Base-by-base conservation (phyloP, 2,329 filamentous ascomycete genomes). In the Tolypocladium pustulatum region DNA sequence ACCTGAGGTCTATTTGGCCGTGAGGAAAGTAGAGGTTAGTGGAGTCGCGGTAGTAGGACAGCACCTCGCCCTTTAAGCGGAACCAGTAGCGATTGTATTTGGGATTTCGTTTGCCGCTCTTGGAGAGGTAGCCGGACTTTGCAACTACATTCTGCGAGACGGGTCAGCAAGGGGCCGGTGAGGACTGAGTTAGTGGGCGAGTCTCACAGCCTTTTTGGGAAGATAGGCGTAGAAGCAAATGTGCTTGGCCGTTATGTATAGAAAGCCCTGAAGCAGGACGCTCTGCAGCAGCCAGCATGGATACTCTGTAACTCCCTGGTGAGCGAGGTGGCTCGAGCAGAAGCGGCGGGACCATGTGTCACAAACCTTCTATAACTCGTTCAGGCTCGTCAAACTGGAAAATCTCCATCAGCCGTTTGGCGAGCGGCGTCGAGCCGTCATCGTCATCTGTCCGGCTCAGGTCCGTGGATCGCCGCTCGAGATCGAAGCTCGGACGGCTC, bases 191-290 rank as follows among this genome's bases (percentile, higher is more conserved):
- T 34, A 27, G 68, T 13, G 27, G 49, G 49, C 20, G 20, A 3
- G 3, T 52, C 86, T 73, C 78, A 89, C 88, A 56, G 88, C 85
- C 79, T 94, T 96, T 78, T 92, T 95, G 8, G 91, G 91, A n/a
- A 97, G 81, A 70, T 97, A 97, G 43, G 94, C 91, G 70, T 97
- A 97, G 72, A 97, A 99, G 74, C 92, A 97, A 61, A 97, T 89
- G 70, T 99, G 94, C 65, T 87, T 89, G 61, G 88, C 81, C 0
- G 94, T 97, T 68, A 99, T 90, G 74, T 97, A 97, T 81, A 99
- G 87, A 71, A 94, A 97, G 7, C 94, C 94, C 69, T 97, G 91
- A 10, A 97, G 81, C 36, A 97, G 78, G 52, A 96, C 91, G 68
- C 89, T 96, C 71, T 97, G 91, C 38, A 97, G 76, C 43, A 97